Evolutionary conservation across 441 rosid species (phyloP).

Genomic region (Syzygium malaccense): DNA sequence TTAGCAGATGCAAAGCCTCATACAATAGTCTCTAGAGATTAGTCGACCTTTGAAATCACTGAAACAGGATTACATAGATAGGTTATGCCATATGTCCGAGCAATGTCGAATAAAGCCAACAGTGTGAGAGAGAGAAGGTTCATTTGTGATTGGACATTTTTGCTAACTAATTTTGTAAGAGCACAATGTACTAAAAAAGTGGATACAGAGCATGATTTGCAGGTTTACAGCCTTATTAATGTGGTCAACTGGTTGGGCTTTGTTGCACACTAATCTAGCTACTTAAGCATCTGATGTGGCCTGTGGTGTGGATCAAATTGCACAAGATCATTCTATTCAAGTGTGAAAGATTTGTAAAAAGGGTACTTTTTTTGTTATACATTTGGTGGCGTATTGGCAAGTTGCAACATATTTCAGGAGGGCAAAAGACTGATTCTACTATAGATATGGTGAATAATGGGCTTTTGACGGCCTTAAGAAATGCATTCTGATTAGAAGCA

Average conservation of each 20-base stretch:
- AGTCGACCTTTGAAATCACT: not conserved
- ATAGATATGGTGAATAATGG: not conserved
- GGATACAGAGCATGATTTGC: not conserved
- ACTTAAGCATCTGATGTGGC: not conserved
- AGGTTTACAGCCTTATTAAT: not conserved
- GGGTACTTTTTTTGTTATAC: not conserved
- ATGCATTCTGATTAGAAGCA: not conserved
- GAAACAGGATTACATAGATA: not conserved
- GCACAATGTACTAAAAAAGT: not conserved
- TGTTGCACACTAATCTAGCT: not conserved
- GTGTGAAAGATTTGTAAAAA: not conserved
- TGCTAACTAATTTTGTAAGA: not conserved
- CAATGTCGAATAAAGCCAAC: not conserved
- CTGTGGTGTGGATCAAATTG: not conserved
- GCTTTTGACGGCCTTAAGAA: not conserved
- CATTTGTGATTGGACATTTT: not conserved
- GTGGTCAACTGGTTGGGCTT: not conserved
- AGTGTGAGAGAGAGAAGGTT: not conserved
- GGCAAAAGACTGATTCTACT: not conserved
- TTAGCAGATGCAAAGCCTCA: not conserved
- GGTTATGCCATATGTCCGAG: not conserved
- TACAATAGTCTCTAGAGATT: not conserved
- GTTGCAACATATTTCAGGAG: not conserved
- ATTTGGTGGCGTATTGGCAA: not conserved
- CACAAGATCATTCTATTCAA: not conserved